Percentiles rank a stretch among this genome's conserved stretches.
Conservation (phyloP, 495 filamentous ascomycete genomes). For the Elasticomyces elasticus region DNA sequence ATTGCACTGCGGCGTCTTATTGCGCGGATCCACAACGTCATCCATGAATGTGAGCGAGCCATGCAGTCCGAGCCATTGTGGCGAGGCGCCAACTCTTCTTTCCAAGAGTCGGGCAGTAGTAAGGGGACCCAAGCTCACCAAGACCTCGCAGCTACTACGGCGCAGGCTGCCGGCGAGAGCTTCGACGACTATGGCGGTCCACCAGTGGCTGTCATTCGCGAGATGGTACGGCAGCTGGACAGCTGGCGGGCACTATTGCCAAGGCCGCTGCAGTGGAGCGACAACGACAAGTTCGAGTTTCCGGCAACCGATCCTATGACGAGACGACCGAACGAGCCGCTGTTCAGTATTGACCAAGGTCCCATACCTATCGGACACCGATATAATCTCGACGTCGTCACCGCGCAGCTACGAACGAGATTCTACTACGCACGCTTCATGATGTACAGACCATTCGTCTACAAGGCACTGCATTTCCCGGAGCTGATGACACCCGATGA, state of each 20-base stretch:
- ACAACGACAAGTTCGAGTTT: slow-evolving; percentile 39
- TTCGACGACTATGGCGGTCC: slow-evolving; percentile 24
- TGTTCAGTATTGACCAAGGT: slow-evolving; percentile 45
- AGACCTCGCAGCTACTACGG: background rate
- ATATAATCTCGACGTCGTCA: slow-evolving; percentile 44
- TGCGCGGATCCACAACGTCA: slow-evolving; percentile 39
- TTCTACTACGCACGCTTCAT: slow-evolving; percentile 53
- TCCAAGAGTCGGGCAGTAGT: background rate
- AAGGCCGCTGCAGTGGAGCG: slow-evolving; percentile 43
- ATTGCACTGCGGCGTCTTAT: slow-evolving; percentile 46
- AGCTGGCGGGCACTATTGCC: slow-evolving; percentile 48
- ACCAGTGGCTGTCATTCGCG: slow-evolving; percentile 35
- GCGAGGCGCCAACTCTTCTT: background rate
- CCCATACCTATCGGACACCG: slow-evolving; percentile 32
- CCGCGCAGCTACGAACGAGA: slow-evolving; percentile 45
- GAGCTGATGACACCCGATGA: slow-evolving; percentile 45
- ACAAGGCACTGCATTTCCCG: slow-evolving; percentile 51
- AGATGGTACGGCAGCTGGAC: slow-evolving; percentile 42
- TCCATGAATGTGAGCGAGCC: slow-evolving; percentile 39
- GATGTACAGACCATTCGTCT: slow-evolving; percentile 49
- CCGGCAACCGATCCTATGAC: slow-evolving; percentile 6
- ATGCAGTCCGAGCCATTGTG: slow-evolving; percentile 12
- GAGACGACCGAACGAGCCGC: slow-evolving; percentile 19
- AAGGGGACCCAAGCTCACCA: background rate
- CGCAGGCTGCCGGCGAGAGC: slow-evolving; percentile 12